Base-by-base conservation (phyloP, 805 yeast genomes). In the Candida sithepensis region DNA sequence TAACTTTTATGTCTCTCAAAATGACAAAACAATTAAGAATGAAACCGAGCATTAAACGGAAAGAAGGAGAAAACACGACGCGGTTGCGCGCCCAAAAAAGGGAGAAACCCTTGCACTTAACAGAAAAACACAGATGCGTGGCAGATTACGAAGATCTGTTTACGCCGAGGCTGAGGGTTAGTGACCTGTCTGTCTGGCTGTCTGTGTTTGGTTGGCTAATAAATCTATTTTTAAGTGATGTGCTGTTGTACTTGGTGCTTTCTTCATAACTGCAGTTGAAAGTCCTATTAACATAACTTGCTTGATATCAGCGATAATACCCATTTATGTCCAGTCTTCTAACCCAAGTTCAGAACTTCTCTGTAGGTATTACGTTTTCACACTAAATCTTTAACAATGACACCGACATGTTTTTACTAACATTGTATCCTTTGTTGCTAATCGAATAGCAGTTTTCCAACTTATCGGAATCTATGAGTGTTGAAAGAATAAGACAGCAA, bases 381-480 rank as follows among this genome's bases (percentile, higher is more conserved):
- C 5, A 13, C 14, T 28, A 41, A 4, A n/a, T 8, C 8, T 19
- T 24, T 3, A 12, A 2, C 22, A 28, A 20, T n/a, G n/a, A n/a
- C n/a, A n/a, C n/a, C n/a, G n/a, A n/a, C n/a, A n/a, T n/a, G n/a
- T n/a, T n/a, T n/a, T n/a, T 56, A 52, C 50, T 53, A 49, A 43
- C 36, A n/a, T n/a, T n/a, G n/a, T 18, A 43, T 30, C 43, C 16
- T 28, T 7, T 40, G 22, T 34, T 24, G 6, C 9, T 24, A 10
- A 24, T 24, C 36, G 23, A 28, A 16, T 1, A 23, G 24, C 19
- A 71, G 76, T 60, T 72, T 47, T 56, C 76, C 32, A 73, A 67
- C 42, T 52, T 78, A 33, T 52, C 77, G 32, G 82, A 80, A 41
- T 64, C 74, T 47, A 59, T 81, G 52, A 77, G 71, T 55, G 50